Conservation (phyloP, 306 rosid species). For the Elaeagnus macrophylla region DNA sequence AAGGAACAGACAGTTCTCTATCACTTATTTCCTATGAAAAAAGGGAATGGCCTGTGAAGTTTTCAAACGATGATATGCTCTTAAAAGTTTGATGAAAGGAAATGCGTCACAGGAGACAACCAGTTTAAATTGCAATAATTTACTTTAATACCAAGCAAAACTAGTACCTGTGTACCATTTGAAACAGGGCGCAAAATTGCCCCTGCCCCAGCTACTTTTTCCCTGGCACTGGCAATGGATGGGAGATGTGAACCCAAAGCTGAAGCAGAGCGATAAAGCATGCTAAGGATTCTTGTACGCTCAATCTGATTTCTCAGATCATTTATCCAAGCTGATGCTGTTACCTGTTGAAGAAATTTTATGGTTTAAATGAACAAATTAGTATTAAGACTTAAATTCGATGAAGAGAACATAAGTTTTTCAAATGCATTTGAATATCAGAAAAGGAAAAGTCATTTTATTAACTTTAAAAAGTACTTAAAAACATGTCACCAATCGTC, state of each 20-base stretch:
- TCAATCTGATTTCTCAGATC: slow-evolving; percentile 92
- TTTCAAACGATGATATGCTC: no score
- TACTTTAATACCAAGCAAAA: neutral
- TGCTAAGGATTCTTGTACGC: slow-evolving; percentile 84
- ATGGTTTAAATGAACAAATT: neutral
- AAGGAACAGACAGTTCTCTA: no score
- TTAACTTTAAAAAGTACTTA: no score
- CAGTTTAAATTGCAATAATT: neutral
- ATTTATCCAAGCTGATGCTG: slow-evolving; percentile 95
- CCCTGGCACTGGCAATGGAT: slow-evolving; percentile 84
- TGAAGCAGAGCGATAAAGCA: slow-evolving; percentile 90
- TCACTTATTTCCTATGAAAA: no score
- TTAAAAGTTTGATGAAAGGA: no score
- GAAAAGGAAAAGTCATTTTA: no score
- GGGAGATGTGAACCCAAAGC: slow-evolving; percentile 97
- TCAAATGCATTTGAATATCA: neutral
- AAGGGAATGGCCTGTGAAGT: no score
- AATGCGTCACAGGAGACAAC: neutral
- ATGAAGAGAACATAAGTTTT: slow-evolving; percentile 2
- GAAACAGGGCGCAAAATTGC: slow-evolving; percentile 92
- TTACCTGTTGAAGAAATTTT: slow-evolving; percentile 45
- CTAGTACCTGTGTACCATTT: slow-evolving; percentile 78
- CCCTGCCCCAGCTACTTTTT: slow-evolving; percentile 91
- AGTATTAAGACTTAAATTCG: neutral
- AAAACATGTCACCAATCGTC: neutral